These are phyloP conservation scores for Backusella luteola DNA, from an alignment of 192 early-diverging fungal species.

Conservation along the genomic window DNA sequence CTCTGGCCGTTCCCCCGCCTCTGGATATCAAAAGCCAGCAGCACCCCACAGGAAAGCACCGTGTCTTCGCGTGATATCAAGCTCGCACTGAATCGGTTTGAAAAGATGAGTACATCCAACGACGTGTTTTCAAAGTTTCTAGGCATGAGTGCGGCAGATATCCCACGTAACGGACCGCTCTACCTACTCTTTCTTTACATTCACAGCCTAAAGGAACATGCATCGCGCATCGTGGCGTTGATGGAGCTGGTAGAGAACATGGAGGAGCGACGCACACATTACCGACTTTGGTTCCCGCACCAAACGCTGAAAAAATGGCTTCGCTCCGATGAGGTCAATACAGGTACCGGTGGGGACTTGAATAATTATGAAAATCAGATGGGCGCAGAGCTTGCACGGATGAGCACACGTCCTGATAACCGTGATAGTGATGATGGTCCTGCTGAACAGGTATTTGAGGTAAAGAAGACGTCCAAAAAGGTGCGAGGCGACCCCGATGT, in stretches of 20 bases:
- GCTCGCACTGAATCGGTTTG: neutral
- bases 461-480: neutral
- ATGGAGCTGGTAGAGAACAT: neutral
- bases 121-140: neutral
- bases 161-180: neutral
- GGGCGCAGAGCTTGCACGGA: neutral
- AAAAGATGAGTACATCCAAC: neutral
- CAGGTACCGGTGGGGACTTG: neutral
- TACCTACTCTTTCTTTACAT: neutral
- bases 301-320: conserved; percentile 20
- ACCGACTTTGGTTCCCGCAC: neutral
- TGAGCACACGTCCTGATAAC: conserved; percentile 8
- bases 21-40: neutral
- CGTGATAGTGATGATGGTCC: neutral
- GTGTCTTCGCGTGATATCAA: neutral
- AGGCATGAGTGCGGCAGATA: neutral
- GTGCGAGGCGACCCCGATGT: conserved; percentile 31
- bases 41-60: neutral
- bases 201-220: neutral
- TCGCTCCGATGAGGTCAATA: neutral
- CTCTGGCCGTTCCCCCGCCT: conserved; percentile 7
- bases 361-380: neutral
- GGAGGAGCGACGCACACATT: neutral
- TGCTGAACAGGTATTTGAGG: neutral
- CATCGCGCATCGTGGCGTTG: neutral